Conservation (phyloP, 106 monocot species). For the Dendrobium officinale region DNA sequence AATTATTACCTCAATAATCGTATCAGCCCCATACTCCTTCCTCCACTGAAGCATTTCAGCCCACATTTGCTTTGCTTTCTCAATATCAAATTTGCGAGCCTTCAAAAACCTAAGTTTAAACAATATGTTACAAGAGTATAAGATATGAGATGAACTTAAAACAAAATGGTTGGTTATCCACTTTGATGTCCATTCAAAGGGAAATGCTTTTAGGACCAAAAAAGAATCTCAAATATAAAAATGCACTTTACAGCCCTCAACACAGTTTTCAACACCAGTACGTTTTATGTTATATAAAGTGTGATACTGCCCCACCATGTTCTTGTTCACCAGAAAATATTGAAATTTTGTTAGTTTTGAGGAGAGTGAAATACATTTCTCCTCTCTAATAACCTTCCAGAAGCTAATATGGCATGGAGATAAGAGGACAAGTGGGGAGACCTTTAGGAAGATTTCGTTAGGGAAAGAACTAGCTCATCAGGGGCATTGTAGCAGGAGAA, state of each 20-base stretch:
- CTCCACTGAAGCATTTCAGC: slow-evolving; percentile 68
- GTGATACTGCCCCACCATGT: background rate
- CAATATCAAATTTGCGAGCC: slow-evolving; percentile 62
- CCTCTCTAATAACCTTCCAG: background rate
- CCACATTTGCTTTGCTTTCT: slow-evolving; percentile 68
- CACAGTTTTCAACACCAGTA: background rate
- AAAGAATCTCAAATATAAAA: background rate
- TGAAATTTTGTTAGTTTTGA: background rate
- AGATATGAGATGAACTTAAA: background rate
- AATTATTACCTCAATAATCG: slow-evolving; percentile 42
- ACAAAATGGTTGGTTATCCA: background rate
- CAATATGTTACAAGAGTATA: background rate
- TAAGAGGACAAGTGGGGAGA: background rate
- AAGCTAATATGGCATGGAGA: background rate
- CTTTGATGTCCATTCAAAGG: background rate
- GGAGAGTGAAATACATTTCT: background rate
- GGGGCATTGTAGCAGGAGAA: background rate
- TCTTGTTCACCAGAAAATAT: background rate
- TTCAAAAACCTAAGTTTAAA: slow-evolving; percentile 42
- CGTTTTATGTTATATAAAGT: background rate
- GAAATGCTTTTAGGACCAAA: background rate
- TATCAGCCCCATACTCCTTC: slow-evolving; percentile 44
- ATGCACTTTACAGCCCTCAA: background rate
- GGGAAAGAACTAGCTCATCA: background rate
- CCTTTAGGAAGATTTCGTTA: background rate